Evolutionary conservation across 352 stramenopile species (phyloP).

Genomic region (Globisporangium nunn): DNA sequence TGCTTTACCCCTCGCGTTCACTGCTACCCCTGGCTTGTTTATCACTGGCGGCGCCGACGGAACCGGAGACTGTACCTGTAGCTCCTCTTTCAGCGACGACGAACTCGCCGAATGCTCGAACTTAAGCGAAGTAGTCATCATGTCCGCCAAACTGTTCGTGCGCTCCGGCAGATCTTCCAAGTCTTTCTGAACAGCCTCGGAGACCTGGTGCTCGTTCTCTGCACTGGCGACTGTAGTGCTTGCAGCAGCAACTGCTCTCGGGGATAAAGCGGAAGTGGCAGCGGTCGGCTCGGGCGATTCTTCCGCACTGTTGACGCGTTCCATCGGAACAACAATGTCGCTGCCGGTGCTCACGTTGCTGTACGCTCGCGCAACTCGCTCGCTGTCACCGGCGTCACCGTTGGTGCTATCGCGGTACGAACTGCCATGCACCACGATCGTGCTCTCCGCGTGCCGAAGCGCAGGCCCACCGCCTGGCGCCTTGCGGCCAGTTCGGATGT

Average conservation of each 20-base stretch:
- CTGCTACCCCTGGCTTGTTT: neutral
- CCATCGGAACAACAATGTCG: conserved; percentile 21
- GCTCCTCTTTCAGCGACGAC: conserved; percentile 6
- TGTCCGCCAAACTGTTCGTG: conserved; percentile 23
- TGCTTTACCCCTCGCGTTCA: neutral
- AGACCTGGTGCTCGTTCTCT: neutral
- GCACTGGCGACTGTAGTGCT: neutral
- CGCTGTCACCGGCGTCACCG: conserved; percentile 2
- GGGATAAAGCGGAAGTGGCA: neutral
- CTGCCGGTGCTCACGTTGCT: conserved; percentile 23
- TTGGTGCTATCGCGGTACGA: neutral
- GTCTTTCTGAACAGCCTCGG: conserved; percentile 19
- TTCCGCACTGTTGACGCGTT: neutral
- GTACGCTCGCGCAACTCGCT: conserved; percentile 11
- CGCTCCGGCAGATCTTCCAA: conserved; percentile 47
- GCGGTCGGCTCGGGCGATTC: neutral
- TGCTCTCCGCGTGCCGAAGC: conserved; percentile 10
- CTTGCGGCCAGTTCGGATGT: conserved; percentile 69
- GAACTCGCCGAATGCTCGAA: conserved; percentile 28
- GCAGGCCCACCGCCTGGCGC: conserved; percentile 10
- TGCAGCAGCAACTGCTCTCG: neutral
- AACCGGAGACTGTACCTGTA: neutral
- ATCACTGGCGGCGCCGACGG: neutral
- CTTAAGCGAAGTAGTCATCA: conserved; percentile 27
- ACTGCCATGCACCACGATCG: conserved; percentile 11